A percentile compares a stretch with the other conserved stretches of the same genome.
These are phyloP conservation scores for Phialophora tarda DNA, from an alignment of 2,329 filamentous ascomycete species.

Conservation along the genomic window DNA sequence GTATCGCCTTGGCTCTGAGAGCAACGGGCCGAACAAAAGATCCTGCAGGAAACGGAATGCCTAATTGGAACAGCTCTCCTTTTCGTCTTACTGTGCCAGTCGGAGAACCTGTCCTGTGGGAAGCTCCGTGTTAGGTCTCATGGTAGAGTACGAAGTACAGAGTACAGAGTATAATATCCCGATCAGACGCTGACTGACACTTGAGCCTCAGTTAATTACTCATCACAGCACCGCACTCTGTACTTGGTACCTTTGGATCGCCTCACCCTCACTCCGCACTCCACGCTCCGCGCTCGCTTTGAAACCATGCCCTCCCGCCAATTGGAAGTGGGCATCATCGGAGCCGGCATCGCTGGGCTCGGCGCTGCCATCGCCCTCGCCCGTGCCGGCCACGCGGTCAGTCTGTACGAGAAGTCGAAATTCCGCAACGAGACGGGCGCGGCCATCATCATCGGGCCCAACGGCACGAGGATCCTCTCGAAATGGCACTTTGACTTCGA, in stretches of 20 bases:
- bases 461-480: conserved; percentile 41
- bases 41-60: neutral
- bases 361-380: conserved; percentile 43
- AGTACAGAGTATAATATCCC: too few species aligned
- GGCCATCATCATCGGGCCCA: conserved; percentile 43
- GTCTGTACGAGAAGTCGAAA: conserved; percentile 43
- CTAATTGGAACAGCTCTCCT: too few species aligned
- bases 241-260: too few species aligned
- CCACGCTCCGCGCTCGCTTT: too few species aligned
- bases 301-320: conserved; percentile 10
- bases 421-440: conserved; percentile 43
- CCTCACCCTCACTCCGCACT: neutral
- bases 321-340: conserved; percentile 35
- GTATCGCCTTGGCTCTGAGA: neutral
- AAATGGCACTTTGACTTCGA: conserved; percentile 41
- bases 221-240: too few species aligned
- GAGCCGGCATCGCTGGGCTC: conserved; percentile 44
- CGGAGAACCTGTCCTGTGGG: too few species aligned
- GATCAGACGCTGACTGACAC: too few species aligned
- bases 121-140: too few species aligned
- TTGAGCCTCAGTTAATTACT: too few species aligned
- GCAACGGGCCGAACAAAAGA: neutral
- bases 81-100: too few species aligned
- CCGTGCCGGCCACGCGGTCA: conserved; percentile 41
- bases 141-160: too few species aligned